Percentiles rank a stretch among this genome's conserved stretches.
Conservation (phyloP, 2,329 filamentous ascomycete genomes). For the Colletotrichum liriopes region DNA sequence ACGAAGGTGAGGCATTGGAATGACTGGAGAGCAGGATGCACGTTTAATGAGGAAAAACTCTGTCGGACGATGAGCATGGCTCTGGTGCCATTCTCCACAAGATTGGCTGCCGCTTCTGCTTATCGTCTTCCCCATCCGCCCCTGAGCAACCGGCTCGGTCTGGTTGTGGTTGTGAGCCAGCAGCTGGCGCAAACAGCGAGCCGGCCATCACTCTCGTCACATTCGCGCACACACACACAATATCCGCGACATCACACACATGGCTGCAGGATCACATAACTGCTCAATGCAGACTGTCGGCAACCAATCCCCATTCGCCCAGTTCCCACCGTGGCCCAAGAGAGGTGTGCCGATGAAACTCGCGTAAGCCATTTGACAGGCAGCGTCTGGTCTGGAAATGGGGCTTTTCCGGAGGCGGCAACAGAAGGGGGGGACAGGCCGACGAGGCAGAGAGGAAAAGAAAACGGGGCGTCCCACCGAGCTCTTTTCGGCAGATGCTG, state of each 20-base stretch:
- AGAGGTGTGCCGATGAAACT: slow-evolving; percentile 37
- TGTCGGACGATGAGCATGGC: slow-evolving; percentile 18
- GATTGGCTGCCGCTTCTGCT: slow-evolving; percentile 11
- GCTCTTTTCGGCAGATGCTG: slow-evolving; percentile 27
- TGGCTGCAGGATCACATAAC: slow-evolving; percentile 14
- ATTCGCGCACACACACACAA: slow-evolving; percentile 9
- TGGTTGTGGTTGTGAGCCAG: slow-evolving; percentile 15
- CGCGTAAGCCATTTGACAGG: slow-evolving; percentile 33
- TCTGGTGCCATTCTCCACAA: neutral
- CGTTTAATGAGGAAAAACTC: slow-evolving; percentile 15
- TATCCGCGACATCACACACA: slow-evolving; percentile 5
- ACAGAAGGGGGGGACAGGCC: neutral
- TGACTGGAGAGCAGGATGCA: neutral
- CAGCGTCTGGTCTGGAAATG: slow-evolving; percentile 27
- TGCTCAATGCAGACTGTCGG: slow-evolving; percentile 26
- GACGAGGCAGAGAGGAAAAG: slow-evolving; percentile 1
- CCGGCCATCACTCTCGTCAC: slow-evolving; percentile 15
- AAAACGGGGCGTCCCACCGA: slow-evolving; percentile 29
- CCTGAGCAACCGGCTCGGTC: neutral
- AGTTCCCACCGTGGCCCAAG: slow-evolving; percentile 25
- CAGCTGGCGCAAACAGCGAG: slow-evolving; percentile 14
- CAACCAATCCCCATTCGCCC: slow-evolving; percentile 29
- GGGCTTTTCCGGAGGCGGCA: slow-evolving; percentile 33
- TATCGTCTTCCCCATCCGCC: neutral
- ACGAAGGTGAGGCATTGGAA: neutral